Base-by-base conservation (phyloP, 176 grass and related monocot genomes). In the Zea luxurians region DNA sequence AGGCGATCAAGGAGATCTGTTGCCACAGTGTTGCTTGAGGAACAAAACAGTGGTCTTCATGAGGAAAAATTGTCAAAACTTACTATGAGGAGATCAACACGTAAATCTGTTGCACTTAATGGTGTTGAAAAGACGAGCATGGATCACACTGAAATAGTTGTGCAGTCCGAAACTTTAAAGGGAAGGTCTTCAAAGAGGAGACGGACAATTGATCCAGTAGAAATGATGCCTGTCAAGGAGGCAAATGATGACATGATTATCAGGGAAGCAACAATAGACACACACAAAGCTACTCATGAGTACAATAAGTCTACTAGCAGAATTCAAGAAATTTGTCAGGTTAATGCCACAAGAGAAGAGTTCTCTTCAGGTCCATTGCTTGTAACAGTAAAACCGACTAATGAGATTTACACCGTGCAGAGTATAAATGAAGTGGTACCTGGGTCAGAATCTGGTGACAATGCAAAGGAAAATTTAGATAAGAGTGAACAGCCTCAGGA, bases 161-260 rank as follows among this genome's bases (percentile, higher is more conserved):
- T 27, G 27, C 27, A 27, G 27, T 70, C 67, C 53, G 55, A 65
- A 59, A 42, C 52, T 77, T 89, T 54, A 48, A 77, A 49, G 35
- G 73, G 78, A 67, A 66, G 48, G 37, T 20, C 48, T 66, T 62
- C 78, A 82, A 89, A 89, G 73, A 82, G 65, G 66, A 77, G 82
- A 67, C 17, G 15, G 5, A 66, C 64, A 60, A 7, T 20, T 45
- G 36, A 12, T 71, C 57, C 74, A 46, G 58, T 73, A 73, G 78
- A 80, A 60, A 48, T 43, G 58, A 48, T 55, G 41, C 37, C 72
- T 44, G 46, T 48, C 4, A 73, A 87, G 64, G 60, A 78, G 36
- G 15, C 12, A 66, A 80, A 80, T 16, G 48, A 73, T 60, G 76
- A n/a, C 27, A 48, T 74, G n/a, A 35, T 42, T 68, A 15, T 15